Percentiles rank a stretch among this genome's conserved stretches.
These are phyloP conservation scores for Ehretia macrophylla DNA, from an alignment of 257 asterid species.

Conservation along the genomic window DNA sequence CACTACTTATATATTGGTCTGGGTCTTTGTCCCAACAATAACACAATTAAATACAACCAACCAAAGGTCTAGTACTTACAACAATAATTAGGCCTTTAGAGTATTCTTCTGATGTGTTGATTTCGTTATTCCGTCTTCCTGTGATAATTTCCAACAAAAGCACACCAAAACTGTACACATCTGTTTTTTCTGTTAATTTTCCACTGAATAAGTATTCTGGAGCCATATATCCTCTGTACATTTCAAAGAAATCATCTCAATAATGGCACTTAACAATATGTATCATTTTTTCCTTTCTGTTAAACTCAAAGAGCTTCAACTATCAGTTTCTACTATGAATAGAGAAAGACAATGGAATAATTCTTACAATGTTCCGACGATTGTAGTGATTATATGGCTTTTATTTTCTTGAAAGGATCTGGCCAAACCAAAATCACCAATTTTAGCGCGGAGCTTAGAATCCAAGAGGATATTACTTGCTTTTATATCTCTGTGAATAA, in stretches of 20 bases:
- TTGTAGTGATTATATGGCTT: constrained; percentile 72
- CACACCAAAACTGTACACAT: constrained; percentile 68
- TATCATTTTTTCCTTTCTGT: background rate
- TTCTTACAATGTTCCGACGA: constrained; percentile 78
- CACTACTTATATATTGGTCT: no score
- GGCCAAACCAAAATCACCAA: constrained; percentile 80
- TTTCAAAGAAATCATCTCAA: background rate
- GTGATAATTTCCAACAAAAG: constrained; percentile 63
- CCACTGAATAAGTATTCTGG: constrained; percentile 68
- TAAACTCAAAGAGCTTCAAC: no score
- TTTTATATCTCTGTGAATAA: constrained; percentile 73
- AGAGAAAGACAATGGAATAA: background rate
- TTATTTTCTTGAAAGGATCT: constrained; percentile 69
- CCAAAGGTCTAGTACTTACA: constrained; percentile 31
- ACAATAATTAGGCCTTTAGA: constrained; percentile 46
- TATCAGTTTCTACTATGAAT: no score
- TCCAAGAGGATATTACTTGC: constrained; percentile 71
- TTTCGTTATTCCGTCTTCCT: constrained; percentile 55
- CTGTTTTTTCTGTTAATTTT: constrained; percentile 60
- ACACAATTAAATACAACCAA: no score
- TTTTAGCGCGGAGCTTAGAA: constrained; percentile 55
- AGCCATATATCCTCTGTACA: constrained; percentile 69
- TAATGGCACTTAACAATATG: no score
- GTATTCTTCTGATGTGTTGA: constrained; percentile 46
- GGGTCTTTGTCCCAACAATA: no score